These are phyloP conservation scores for Pontederia crassipes DNA, from an alignment of 176 grass and related monocot species.

Conservation along the genomic window DNA sequence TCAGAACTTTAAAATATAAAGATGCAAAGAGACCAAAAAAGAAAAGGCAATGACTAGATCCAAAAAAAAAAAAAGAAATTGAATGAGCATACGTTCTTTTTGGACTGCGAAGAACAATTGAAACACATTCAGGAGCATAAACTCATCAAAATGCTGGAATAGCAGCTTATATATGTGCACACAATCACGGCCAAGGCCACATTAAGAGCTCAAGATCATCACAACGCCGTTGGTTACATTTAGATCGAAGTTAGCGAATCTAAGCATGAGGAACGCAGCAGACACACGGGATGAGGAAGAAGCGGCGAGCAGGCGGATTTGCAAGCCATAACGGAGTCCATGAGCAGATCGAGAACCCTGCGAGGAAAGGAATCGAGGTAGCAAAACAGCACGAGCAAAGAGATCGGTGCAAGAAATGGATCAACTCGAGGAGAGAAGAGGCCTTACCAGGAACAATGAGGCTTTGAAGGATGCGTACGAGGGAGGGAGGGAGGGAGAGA, in stretches of 20 bases:
- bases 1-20: no score
- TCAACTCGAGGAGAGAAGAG: background rate
- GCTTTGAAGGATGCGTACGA: background rate
- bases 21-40: background rate
- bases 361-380: background rate
- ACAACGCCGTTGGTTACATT: no score
- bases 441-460: background rate
- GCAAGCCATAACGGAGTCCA: constrained; percentile 26
- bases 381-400: background rate
- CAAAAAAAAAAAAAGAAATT: no score
- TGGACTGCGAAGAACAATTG: no score
- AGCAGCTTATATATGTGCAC: no score
- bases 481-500: background rate
- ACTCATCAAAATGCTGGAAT: no score
- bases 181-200: no score
- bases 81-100: no score
- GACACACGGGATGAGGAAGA: background rate
- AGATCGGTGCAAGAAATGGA: background rate
- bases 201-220: no score
- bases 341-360: constrained; percentile 8
- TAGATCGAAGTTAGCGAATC: no score
- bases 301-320: constrained; percentile 22
- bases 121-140: no score
- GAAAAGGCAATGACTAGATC: background rate
- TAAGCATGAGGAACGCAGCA: background rate